Percentiles rank a stretch among this genome's conserved stretches.
Conservation (phyloP, 306 rosid genomes). For the Crataegus laevigata region DNA sequence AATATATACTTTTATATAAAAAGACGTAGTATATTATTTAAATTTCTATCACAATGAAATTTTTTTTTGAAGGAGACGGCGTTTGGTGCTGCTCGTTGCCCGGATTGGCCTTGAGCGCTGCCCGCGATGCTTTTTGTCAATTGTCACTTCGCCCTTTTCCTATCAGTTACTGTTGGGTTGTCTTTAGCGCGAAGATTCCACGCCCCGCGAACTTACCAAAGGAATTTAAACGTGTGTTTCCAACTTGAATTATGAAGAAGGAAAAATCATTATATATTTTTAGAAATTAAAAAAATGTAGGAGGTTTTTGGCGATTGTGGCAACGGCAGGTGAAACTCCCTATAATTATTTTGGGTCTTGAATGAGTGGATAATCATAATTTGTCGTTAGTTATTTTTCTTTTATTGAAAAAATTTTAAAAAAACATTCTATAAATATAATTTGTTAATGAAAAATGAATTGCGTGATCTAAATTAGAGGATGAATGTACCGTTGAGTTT, state of each 20-base stretch:
- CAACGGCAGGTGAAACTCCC: too few relatives aligned
- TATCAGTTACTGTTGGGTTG: not conserved
- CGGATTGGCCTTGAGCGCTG: slow-evolving; percentile 39
- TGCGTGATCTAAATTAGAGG: too few relatives aligned
- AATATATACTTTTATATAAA: too few relatives aligned
- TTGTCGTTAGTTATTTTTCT: rapidly evolving
- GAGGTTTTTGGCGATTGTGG: too few relatives aligned
- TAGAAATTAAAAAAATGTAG: too few relatives aligned
- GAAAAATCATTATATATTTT: too few relatives aligned
- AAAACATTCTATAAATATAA: too few relatives aligned
- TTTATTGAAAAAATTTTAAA: too few relatives aligned
- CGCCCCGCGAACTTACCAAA: not conserved
- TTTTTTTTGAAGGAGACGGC: not conserved
- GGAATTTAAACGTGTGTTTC: not conserved
- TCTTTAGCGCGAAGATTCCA: slow-evolving; percentile 10
- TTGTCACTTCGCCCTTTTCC: not conserved
- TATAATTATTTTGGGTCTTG: rapidly evolving
- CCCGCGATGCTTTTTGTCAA: slow-evolving; percentile 29
- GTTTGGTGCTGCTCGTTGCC: slow-evolving; percentile 60
- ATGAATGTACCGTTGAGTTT: too few relatives aligned
- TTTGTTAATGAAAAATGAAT: too few relatives aligned
- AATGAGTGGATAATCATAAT: rapidly evolving
- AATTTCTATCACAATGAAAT: too few relatives aligned
- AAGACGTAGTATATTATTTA: rapidly evolving
- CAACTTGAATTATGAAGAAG: not conserved